Percentiles rank a stretch among this genome's conserved stretches.
phyloP scores from a whole-genome alignment of 176 grass and related monocot genomes.

The Calamus simplicifolius region DNA sequence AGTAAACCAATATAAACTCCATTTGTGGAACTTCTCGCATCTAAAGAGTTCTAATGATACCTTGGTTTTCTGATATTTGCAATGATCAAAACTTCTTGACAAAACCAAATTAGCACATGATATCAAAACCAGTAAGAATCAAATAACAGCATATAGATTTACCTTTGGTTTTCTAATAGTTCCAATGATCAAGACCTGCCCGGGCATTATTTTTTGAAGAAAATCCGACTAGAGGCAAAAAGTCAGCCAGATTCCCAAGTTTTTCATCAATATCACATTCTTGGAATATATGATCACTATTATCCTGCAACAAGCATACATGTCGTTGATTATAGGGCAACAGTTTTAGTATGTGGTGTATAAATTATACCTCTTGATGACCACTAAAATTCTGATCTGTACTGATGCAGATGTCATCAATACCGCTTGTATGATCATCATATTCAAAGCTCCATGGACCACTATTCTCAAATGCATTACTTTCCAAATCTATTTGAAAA shows the following conservation, averaged over 20 bases:
- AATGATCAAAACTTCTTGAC: too few species aligned
- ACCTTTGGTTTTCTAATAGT: slow-evolving; percentile 85
- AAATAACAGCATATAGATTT: not conserved
- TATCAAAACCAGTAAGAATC: slow-evolving; percentile 1
- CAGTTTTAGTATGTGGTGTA: not conserved
- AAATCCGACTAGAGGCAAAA: slow-evolving; percentile 63
- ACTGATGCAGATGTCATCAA: slow-evolving; percentile 35
- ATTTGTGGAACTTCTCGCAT: too few species aligned
- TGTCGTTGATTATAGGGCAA: too few species aligned
- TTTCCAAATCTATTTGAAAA: slow-evolving; percentile 21
- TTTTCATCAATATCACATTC: slow-evolving; percentile 44
- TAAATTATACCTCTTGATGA: slow-evolving; percentile 49
- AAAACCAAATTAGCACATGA: not conserved
- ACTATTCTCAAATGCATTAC: slow-evolving; percentile 40
- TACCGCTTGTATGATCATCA: slow-evolving; percentile 49
- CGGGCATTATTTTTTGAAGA: slow-evolving; percentile 86
- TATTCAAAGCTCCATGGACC: slow-evolving; percentile 52
- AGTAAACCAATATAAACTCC: too few species aligned
- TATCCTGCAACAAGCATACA: slow-evolving; percentile 33
- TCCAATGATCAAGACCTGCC: slow-evolving; percentile 98
- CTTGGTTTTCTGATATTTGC: too few species aligned
- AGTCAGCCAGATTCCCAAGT: slow-evolving; percentile 56
- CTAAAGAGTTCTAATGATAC: too few species aligned
- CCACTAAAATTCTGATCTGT: slow-evolving; percentile 34
- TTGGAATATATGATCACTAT: slow-evolving; percentile 40